Base-by-base conservation (phyloP, 1,139 yeast genomes). In the Geotrichum carabidarum region DNA sequence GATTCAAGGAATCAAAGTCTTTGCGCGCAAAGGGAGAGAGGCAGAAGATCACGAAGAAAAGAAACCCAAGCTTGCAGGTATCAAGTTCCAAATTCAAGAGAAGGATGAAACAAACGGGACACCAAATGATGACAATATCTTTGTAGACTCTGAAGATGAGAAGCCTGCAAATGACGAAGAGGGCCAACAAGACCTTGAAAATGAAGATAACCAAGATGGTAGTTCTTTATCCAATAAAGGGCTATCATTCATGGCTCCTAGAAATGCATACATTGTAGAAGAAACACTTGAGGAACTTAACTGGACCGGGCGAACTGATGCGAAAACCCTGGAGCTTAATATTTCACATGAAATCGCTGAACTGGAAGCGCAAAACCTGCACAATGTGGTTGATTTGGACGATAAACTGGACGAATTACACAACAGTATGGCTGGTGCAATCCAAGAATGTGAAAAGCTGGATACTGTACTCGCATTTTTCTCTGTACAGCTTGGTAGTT, bases 261-360 rank as follows among this genome's bases (percentile, higher is more conserved):
- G 42, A n/a, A 60, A 58, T 51, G 63, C 62, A 1, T 62, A 64
- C 8, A 67, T 70, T 6, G 65, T 82, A n/a, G 85, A 80, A 55
- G 91, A 87, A 57, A 70, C 88, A 15, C 76, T 89, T 58, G 87
- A 84, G 36, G 93, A 85, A 58, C 78, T 88, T 31, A 80, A 81
- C 40, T 89, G 95, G 94, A 79, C 79, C 32, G 76, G 83, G 0
- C 71, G 77, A 15, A 94, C 86, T 64, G 84, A 82, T 60, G 76
- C 85, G 5, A 78, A 74, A 22, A 71, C 77, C 0, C 68, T 90
- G 36, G 76, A 85, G 41, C 75, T 74, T 48, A 82, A 80, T 61
- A 74, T 91, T 49, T 70, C 77, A 32, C 76, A 74, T 45, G 85
- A 83, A 59, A 65, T 82, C 41, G 74, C 76, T 1, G 72, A 72